Conservation (phyloP, 306 rosid species). For the Amphicarpaea edgeworthii region DNA sequence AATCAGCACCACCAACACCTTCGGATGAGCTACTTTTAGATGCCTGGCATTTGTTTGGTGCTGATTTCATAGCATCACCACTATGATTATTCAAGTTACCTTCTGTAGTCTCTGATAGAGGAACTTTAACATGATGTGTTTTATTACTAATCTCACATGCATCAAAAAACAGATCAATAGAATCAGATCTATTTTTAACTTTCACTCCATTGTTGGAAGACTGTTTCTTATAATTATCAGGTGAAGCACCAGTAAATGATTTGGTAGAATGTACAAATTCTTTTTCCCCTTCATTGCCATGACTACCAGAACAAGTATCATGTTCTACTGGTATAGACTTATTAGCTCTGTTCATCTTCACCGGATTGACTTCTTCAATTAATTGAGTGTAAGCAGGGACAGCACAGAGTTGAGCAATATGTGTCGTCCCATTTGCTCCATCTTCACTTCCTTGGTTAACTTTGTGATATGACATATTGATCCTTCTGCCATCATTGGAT, state of each 20-base stretch:
- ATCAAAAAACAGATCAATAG: conserved; percentile 55
- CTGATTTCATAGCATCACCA: conserved; percentile 50
- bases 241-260: conserved; percentile 44
- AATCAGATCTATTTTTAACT: conserved; percentile 52
- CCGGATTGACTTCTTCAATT: conserved; percentile 67
- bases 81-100: conserved; percentile 46
- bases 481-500: conserved; percentile 56
- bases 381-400: conserved; percentile 71
- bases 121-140: conserved; percentile 47
- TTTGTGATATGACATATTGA: conserved; percentile 75
- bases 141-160: conserved; percentile 59
- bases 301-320: conserved; percentile 41
- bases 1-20: conserved; percentile 52
- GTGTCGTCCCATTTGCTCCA: conserved; percentile 59
- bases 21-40: conserved; percentile 47
- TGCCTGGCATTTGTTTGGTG: conserved; percentile 48
- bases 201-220: conserved; percentile 50
- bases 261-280: conserved; percentile 41
- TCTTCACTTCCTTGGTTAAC: conserved; percentile 65
- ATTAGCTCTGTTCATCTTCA: conserved; percentile 45
- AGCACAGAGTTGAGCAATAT: conserved; percentile 68
- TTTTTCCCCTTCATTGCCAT: conserved; percentile 39
- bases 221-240: conserved; percentile 56
- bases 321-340: conserved; percentile 49
- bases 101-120: conserved; percentile 47